A percentile compares a stretch with the other conserved stretches of the same genome.
Evolutionary conservation across 2,329 filamentous ascomycete species (phyloP).

Genomic region (Penicillium thymicola): DNA sequence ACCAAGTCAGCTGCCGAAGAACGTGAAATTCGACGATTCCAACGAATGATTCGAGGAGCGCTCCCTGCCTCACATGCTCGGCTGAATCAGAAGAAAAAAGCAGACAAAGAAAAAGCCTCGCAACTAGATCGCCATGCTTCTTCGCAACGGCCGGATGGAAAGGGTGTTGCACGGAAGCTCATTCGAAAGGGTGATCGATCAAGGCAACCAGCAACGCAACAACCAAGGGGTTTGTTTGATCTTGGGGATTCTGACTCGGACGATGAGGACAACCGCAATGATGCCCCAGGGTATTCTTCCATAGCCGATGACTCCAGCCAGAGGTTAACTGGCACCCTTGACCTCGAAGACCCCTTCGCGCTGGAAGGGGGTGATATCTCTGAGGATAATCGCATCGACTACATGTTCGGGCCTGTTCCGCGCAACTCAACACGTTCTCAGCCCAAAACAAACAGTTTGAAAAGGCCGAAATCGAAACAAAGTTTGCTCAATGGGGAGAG

Average conservation of each 20-base stretch:
- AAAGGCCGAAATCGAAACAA: conserved; percentile 19
- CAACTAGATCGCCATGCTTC: conserved; percentile 22
- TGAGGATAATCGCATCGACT: conserved; percentile 44
- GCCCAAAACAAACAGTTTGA: conserved; percentile 11
- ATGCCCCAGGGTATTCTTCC: background rate
- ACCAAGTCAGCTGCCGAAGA: conserved; percentile 22
- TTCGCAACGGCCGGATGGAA: conserved; percentile 25
- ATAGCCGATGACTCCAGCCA: conserved; percentile 11
- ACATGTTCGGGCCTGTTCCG: conserved; percentile 36
- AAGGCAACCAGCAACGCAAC: conserved; percentile 12
- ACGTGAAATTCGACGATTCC: conserved; percentile 31
- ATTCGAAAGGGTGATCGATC: conserved; percentile 22
- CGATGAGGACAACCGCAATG: conserved; percentile 4
- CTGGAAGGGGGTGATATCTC: conserved; percentile 34
- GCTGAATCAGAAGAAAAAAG: conserved; percentile 39
- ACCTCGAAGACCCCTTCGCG: conserved; percentile 22
- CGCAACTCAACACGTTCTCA: conserved; percentile 18
- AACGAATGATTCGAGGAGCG: conserved; percentile 47
- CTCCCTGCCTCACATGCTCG: conserved; percentile 49
- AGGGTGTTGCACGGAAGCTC: conserved; percentile 36
- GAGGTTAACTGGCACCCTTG: conserved; percentile 16
- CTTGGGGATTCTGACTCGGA: conserved; percentile 32
- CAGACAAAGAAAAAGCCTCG: conserved; percentile 17
- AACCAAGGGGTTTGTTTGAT: conserved; percentile 25
- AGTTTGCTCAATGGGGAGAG: conserved; percentile 16